Evolutionary conservation across 768 basidiomycete species (phyloP).

Genomic region (Pleurotus ostreatus): DNA sequence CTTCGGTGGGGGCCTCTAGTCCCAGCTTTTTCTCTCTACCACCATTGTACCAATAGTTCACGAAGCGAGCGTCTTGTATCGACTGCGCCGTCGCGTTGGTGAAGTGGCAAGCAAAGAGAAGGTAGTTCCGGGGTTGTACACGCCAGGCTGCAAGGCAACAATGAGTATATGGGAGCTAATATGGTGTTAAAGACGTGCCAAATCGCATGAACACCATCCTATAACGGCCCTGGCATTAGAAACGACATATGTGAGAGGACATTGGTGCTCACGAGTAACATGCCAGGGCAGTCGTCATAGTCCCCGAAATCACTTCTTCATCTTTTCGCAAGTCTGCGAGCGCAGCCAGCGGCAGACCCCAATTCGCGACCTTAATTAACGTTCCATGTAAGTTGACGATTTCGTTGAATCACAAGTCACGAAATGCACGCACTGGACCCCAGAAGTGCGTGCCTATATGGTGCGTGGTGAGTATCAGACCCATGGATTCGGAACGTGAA

Average conservation of each 20-base stretch:
- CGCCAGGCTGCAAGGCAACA: slow-evolving; percentile 66
- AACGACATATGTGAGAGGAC: slow-evolving; percentile 5
- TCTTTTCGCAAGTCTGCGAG: slow-evolving; percentile 88
- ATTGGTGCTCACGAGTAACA: slow-evolving; percentile 82
- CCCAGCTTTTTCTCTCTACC: slow-evolving; percentile 73
- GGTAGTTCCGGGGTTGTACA: slow-evolving; percentile 93
- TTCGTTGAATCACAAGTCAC: slow-evolving; percentile 10
- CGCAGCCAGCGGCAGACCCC: slow-evolving; percentile 95
- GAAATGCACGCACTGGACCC: slow-evolving; percentile 77
- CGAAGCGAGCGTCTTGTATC: slow-evolving; percentile 79
- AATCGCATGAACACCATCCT: slow-evolving; percentile 93
- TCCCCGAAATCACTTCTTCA: slow-evolving; percentile 94
- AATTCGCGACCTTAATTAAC: slow-evolving; percentile 82
- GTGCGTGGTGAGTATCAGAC: slow-evolving; percentile 7
- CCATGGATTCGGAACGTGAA: slow-evolving; percentile 9
- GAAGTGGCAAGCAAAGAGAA: slow-evolving; percentile 89
- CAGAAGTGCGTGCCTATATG: slow-evolving; percentile 90
- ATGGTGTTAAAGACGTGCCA: slow-evolving; percentile 42
- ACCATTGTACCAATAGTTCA: slow-evolving; percentile 88
- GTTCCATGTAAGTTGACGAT: slow-evolving; percentile 11
- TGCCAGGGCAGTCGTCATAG: slow-evolving; percentile 90
- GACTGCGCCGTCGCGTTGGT: slow-evolving; percentile 89
- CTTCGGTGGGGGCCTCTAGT: slow-evolving; percentile 21
- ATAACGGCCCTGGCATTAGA: slow-evolving; percentile 8
- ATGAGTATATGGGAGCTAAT: slow-evolving; percentile 5